phyloP scores from a whole-genome alignment of 1,284 basidiomycete genomes.

The Moesziomyces antarcticus region DNA sequence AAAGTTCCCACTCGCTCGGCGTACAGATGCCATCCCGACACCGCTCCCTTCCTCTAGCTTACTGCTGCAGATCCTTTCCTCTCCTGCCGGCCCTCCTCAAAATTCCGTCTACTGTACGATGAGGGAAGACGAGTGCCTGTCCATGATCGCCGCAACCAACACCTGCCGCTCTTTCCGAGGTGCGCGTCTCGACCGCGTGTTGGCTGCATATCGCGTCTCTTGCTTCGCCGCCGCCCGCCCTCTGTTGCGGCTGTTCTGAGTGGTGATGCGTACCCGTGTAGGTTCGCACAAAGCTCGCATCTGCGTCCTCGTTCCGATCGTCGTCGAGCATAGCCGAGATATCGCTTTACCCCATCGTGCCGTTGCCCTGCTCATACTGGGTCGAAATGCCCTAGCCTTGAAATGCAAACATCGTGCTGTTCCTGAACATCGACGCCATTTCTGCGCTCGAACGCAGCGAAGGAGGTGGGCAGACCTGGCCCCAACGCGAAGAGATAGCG shows the following conservation, averaged over 20 bases:
- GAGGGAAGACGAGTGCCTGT: no score
- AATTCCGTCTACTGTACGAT: no score
- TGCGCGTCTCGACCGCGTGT: constrained; percentile 33
- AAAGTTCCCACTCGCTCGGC: no score
- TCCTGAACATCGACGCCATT: constrained; percentile 8
- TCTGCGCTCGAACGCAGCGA: background rate
- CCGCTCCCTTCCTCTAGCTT: no score
- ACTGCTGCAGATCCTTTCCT: no score
- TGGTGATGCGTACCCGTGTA: background rate
- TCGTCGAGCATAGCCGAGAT: constrained; percentile 33
- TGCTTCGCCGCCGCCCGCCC: background rate
- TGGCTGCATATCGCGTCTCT: constrained; percentile 12
- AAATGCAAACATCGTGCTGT: background rate
- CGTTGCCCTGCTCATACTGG: no score
- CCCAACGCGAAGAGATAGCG: background rate
- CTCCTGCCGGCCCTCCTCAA: no score
- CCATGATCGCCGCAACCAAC: no score
- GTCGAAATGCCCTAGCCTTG: no score
- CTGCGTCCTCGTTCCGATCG: constrained; percentile 16
- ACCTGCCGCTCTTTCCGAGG: background rate
- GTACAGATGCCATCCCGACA: no score
- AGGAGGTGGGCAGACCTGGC: background rate
- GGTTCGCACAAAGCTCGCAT: no score
- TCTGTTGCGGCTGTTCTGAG: background rate
- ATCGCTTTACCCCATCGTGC: no score